A percentile compares a stretch with the other conserved stretches of the same genome.
These are phyloP conservation scores for Colletotrichum sp. DNA, from an alignment of 2,329 filamentous ascomycete species.

Conservation along the genomic window DNA sequence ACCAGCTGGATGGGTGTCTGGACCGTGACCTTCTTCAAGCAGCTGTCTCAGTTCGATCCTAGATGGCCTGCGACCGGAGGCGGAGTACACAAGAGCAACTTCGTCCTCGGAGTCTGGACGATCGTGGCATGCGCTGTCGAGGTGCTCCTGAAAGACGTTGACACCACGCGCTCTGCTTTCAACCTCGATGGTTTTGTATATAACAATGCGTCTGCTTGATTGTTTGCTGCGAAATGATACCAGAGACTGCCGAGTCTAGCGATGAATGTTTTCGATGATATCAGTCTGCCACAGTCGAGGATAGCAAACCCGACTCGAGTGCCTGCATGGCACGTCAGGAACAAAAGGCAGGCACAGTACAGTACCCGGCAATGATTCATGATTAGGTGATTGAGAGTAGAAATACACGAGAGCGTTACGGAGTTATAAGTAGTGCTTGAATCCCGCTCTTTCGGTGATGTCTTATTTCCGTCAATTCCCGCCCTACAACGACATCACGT, in stretches of 20 bases:
- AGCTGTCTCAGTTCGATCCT: conserved; percentile 24
- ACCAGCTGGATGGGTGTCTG: conserved; percentile 15
- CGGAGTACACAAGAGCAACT: conserved; percentile 25
- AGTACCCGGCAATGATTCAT: background rate
- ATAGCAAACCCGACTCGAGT: background rate
- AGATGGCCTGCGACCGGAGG: conserved; percentile 25
- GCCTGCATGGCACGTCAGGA: background rate
- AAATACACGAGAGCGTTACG: background rate
- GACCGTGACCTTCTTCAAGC: background rate
- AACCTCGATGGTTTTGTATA: background rate
- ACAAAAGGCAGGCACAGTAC: background rate
- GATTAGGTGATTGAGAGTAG: background rate
- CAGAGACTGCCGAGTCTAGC: background rate
- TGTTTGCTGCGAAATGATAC: background rate
- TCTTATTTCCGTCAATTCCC: rapidly evolving
- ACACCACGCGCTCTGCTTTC: background rate
- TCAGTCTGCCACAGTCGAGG: background rate
- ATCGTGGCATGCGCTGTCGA: conserved; percentile 24
- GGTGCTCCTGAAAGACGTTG: conserved; percentile 15
- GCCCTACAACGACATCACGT: rapidly evolving
- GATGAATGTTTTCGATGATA: background rate
- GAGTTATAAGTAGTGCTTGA: rapidly evolving
- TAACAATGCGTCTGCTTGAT: background rate
- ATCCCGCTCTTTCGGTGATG: background rate
- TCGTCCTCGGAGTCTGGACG: conserved; percentile 26